Percentiles rank a stretch among this genome's conserved stretches.
These are phyloP conservation scores for Ananas comosus DNA, from an alignment of 176 grass and related monocot genomes.

Conservation along the genomic window DNA sequence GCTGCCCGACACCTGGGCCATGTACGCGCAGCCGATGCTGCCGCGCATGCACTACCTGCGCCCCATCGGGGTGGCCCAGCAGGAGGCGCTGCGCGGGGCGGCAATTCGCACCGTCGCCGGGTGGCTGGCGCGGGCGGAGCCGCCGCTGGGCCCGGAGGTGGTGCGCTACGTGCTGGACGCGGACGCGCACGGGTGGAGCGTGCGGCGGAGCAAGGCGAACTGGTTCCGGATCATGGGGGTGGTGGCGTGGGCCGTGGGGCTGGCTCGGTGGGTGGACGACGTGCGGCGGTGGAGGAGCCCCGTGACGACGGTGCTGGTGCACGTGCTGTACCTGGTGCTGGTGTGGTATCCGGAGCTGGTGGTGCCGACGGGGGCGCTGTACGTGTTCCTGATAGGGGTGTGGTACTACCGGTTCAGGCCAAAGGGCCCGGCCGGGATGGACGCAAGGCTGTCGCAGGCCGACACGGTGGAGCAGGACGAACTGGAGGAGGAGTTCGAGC, in stretches of 20 bases:
- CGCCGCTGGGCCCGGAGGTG: constrained; percentile 82
- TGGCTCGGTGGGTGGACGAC: constrained; percentile 78
- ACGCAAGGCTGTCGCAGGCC: constrained; percentile 81
- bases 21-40: constrained; percentile 70
- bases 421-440: constrained; percentile 61
- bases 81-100: constrained; percentile 65
- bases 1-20: constrained; percentile 77
- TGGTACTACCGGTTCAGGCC: constrained; percentile 97
- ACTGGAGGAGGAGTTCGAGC: constrained; percentile 93
- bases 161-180: constrained; percentile 79
- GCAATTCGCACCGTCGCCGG: constrained; percentile 64
- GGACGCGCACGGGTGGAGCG: constrained; percentile 78
- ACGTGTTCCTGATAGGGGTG: constrained; percentile 74
- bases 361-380: constrained; percentile 80
- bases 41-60: constrained; percentile 89
- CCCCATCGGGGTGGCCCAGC: constrained; percentile 75
- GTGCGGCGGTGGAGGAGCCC: constrained; percentile 63
- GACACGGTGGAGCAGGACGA: constrained; percentile 85
- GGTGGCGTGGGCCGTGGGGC: constrained; percentile 79
- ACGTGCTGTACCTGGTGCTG: constrained; percentile 81
- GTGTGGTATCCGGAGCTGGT: constrained; percentile 97
- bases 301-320: constrained; percentile 71
- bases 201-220: constrained; percentile 89
- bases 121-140: constrained; percentile 72
- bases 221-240: constrained; percentile 99